phyloP scores from a whole-genome alignment of 257 asterid species.

The Forsythia suspensa region DNA sequence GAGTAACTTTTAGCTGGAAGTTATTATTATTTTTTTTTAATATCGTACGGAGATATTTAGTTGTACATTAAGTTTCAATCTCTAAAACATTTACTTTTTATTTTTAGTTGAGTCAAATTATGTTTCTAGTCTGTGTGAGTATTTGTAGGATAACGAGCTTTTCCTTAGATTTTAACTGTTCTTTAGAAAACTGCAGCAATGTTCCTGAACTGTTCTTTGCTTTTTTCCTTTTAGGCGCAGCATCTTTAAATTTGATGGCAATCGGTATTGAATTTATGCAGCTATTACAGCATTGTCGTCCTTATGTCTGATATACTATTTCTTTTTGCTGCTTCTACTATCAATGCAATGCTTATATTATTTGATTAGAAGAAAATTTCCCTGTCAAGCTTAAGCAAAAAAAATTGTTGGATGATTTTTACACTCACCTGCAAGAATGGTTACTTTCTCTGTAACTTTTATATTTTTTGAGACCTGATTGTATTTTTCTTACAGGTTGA shows the following conservation, averaged over 20 bases:
- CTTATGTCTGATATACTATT: not conserved
- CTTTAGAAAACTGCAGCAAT: not conserved
- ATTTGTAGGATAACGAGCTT: not conserved
- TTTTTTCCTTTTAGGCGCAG: not conserved
- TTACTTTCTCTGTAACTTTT: not conserved
- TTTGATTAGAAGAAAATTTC: not conserved
- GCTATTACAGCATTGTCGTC: not conserved
- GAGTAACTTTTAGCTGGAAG: not conserved
- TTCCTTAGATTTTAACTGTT: not conserved
- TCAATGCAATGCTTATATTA: not conserved
- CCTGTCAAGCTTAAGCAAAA: not conserved
- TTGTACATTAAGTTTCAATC: not conserved
- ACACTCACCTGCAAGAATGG: slow-evolving; percentile 7
- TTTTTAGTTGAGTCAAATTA: not conserved
- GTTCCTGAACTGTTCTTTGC: not conserved
- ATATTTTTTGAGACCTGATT: not conserved
- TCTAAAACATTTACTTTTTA: not conserved
- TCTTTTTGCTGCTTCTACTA: slow-evolving; percentile 4
- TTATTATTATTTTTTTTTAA: no score
- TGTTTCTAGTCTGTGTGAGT: not conserved
- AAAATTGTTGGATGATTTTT: not conserved
- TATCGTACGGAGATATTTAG: not conserved
- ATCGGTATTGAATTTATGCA: slow-evolving; percentile 1
- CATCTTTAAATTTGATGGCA: slow-evolving; percentile 16
- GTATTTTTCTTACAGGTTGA: slow-evolving; percentile 66